Evolutionary conservation across 1,284 basidiomycete genomes (phyloP).

Genomic region (Apiotrichum gracile): DNA sequence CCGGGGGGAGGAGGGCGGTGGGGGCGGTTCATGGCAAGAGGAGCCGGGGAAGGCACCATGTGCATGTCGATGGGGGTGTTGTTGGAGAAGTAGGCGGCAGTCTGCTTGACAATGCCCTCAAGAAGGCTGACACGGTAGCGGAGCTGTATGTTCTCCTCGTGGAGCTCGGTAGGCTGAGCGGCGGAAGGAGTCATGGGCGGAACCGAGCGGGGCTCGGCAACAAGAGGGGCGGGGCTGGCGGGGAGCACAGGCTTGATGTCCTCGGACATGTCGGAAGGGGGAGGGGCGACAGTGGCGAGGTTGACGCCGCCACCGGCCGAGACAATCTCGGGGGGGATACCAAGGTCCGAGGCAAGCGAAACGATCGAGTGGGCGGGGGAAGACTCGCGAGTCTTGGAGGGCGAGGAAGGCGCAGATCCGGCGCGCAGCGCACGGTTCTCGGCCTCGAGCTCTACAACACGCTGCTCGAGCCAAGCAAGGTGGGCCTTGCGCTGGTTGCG

Average conservation of each 20-base stretch:
- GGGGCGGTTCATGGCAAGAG: conserved; percentile 2
- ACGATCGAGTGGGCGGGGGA: conserved; percentile 33
- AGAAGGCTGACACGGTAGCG: conserved; percentile 33
- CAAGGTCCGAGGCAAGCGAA: conserved; percentile 32
- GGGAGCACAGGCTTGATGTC: conserved; percentile 28
- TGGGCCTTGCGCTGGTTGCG: conserved; percentile 45
- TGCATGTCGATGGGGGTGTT: conserved; percentile 11
- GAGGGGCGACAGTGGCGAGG: conserved; percentile 37
- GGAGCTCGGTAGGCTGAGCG: conserved; percentile 11
- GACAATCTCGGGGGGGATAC: conserved; percentile 32
- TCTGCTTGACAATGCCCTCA: conserved; percentile 42
- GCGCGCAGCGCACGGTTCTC: conserved; percentile 38
- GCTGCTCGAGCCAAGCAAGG: conserved; percentile 41
- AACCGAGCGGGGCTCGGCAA: conserved; percentile 1
- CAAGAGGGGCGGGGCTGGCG: conserved; percentile 1
- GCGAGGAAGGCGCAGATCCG: conserved; percentile 9
- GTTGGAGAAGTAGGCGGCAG: conserved; percentile 30
- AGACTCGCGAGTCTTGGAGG: conserved; percentile 20
- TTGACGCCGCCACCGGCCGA: conserved; percentile 32
- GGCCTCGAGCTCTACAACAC: conserved; percentile 40
- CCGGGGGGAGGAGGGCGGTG: conserved; percentile 14
- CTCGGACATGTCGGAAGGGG: conserved; percentile 27
- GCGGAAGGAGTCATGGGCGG: too few species aligned
- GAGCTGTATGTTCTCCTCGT: conserved; percentile 32
- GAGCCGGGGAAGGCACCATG: conserved; percentile 1